These are phyloP conservation scores for Cornus kousa DNA, from an alignment of 148 eudicot species.

Conservation along the genomic window DNA sequence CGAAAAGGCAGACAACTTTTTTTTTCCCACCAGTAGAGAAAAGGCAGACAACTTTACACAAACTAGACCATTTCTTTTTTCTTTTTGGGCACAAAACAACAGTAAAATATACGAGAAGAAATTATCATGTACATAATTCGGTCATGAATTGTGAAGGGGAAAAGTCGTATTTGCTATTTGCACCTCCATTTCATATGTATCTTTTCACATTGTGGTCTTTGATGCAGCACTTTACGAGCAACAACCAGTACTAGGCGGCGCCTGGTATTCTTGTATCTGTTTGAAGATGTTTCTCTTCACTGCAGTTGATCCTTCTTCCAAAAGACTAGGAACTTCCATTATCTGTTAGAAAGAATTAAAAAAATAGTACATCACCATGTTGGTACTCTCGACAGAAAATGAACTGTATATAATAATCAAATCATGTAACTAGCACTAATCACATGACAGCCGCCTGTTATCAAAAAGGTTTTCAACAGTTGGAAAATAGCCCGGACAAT, in stretches of 20 bases:
- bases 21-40: too few species aligned
- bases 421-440: not conserved
- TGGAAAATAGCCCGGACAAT: too few species aligned
- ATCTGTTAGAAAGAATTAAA: conserved; percentile 35
- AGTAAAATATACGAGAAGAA: not conserved
- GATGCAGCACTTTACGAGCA: conserved; percentile 37
- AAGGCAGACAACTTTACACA: too few species aligned
- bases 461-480: too few species aligned
- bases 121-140: conserved; percentile 9
- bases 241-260: conserved; percentile 41
- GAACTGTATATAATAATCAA: not conserved
- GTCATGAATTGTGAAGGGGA: not conserved
- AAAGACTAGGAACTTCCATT: conserved; percentile 77
- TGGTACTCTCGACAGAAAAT: not conserved
- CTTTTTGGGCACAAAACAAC: not conserved
- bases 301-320: conserved; percentile 67
- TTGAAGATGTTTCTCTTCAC: conserved; percentile 64
- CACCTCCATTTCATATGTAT: not conserved
- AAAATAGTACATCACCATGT: too few species aligned
- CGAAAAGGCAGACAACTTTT: not conserved
- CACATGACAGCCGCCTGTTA: not conserved
- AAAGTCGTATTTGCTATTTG: not conserved
- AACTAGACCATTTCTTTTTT: not conserved
- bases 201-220: not conserved
- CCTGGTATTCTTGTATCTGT: conserved; percentile 57